A percentile compares a stretch with the other conserved stretches of the same genome.
phyloP scores from a whole-genome alignment of 2,329 filamentous ascomycete species.

The Alternaria sp. region DNA sequence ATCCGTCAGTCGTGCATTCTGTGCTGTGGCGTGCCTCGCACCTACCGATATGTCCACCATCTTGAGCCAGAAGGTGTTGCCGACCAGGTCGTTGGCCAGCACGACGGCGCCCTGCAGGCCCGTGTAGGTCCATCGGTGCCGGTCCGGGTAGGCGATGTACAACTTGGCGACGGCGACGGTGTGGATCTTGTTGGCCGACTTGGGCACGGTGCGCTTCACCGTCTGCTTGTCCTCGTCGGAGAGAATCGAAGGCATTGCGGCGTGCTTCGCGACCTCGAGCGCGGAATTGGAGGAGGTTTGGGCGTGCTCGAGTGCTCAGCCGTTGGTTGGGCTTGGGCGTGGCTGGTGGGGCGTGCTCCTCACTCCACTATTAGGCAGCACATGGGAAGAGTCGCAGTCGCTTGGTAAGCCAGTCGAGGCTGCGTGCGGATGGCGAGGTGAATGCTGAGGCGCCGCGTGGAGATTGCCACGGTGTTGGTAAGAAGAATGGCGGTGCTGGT shows the following conservation, averaged over 20 bases:
- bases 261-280: constrained; percentile 11
- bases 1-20: constrained; percentile 58
- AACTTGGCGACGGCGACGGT: constrained; percentile 91
- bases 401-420: constrained; percentile 10
- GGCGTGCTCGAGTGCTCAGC: constrained; percentile 14
- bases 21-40: constrained; percentile 19
- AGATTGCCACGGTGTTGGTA: constrained; percentile 23
- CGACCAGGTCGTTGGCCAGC: constrained; percentile 90
- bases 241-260: constrained; percentile 68
- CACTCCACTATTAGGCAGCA: constrained; percentile 35
- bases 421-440: constrained; percentile 5
- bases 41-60: constrained; percentile 93
- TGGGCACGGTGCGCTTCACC: constrained; percentile 92
- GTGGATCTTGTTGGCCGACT: constrained; percentile 95
- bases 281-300: constrained; percentile 17
- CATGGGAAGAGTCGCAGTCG: constrained; percentile 29
- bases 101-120: constrained; percentile 91
- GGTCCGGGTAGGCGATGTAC: constrained; percentile 89
- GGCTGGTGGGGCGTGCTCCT: constrained; percentile 32
- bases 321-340: constrained; percentile 17
- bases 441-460: constrained; percentile 17
- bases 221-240: constrained; percentile 95
- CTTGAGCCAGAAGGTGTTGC: constrained; percentile 97
- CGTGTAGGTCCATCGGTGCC: constrained; percentile 88
- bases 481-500: constrained; percentile 25